Percentiles rank a stretch among this genome's conserved stretches.
These are phyloP conservation scores for Coriaria nepalensis DNA, from an alignment of 306 rosid species.

Conservation along the genomic window DNA sequence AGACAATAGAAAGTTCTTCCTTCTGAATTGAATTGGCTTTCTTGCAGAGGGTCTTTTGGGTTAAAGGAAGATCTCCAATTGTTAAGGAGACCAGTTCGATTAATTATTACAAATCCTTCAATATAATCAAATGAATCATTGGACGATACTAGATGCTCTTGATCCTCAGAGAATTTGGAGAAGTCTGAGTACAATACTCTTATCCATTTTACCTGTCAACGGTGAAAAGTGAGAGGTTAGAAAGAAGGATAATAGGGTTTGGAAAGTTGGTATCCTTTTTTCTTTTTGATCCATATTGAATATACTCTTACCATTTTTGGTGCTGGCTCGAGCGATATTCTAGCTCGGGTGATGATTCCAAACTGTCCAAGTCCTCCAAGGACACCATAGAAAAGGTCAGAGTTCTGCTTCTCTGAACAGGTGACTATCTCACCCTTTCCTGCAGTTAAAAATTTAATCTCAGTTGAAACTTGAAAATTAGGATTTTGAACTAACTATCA, in stretches of 20 bases:
- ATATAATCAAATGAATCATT: constrained; percentile 58
- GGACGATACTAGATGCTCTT: constrained; percentile 66
- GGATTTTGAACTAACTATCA: too few relatives aligned
- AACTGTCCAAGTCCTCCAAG: constrained; percentile 97
- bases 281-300: not conserved
- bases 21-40: constrained; percentile 49
- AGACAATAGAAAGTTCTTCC: constrained; percentile 69
- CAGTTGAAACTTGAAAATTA: not conserved
- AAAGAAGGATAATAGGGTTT: too few relatives aligned
- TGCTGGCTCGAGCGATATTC: constrained; percentile 81
- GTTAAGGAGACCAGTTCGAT: constrained; percentile 57
- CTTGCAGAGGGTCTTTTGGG: constrained; percentile 55
- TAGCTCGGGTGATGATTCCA: constrained; percentile 83
- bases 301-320: constrained; percentile 47
- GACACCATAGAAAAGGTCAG: constrained; percentile 66
- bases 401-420: constrained; percentile 52
- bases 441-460: constrained; percentile 17
- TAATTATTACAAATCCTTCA: constrained; percentile 79
- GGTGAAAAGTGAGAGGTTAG: too few relatives aligned
- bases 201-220: constrained; percentile 75
- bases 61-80: constrained; percentile 79
- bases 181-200: constrained; percentile 79
- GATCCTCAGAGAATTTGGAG: constrained; percentile 50
- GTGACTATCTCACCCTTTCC: constrained; percentile 81
- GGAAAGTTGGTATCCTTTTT: too few relatives aligned